These are phyloP conservation scores for Monosporascus sp. DNA, from an alignment of 2,329 filamentous ascomycete genomes.

Conservation along the genomic window DNA sequence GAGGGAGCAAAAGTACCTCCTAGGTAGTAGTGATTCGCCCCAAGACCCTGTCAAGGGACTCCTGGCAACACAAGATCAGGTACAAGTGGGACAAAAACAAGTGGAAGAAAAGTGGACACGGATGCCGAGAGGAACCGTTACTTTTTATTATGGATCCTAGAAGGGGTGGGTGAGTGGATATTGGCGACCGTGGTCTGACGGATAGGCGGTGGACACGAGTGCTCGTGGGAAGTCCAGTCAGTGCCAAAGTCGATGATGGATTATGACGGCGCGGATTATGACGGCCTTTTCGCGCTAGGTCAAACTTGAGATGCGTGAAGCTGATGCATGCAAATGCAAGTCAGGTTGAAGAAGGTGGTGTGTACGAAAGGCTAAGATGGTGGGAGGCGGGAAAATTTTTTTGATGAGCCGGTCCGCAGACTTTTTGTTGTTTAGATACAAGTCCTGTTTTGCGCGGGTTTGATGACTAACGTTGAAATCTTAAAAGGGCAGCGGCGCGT, in stretches of 20 bases:
- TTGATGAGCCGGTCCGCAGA: too few relatives aligned
- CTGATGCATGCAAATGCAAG: constrained; percentile 1
- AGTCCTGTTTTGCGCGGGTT: too few relatives aligned
- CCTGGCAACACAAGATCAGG: background rate
- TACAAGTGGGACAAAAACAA: background rate
- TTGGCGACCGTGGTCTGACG: background rate
- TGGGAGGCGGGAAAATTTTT: constrained; percentile 9
- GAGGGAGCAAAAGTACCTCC: background rate
- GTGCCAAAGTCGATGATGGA: background rate
- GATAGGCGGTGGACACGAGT: constrained; percentile 1
- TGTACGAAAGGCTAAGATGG: constrained; percentile 4
- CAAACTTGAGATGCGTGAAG: background rate
- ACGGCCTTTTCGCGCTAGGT: background rate
- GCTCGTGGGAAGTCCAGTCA: background rate
- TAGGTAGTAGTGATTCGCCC: background rate
- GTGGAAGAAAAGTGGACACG: background rate
- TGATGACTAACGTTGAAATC: too few relatives aligned
- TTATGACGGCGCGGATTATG: background rate
- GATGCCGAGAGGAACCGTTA: background rate
- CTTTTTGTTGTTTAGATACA: too few relatives aligned
- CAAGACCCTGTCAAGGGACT: background rate
- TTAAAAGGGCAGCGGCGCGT: too few relatives aligned
- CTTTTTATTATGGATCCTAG: background rate
- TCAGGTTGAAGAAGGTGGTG: background rate
- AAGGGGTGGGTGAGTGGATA: background rate